These are phyloP conservation scores for Solanum etuberosum DNA, from an alignment of 257 asterid genomes.

Conservation along the genomic window DNA sequence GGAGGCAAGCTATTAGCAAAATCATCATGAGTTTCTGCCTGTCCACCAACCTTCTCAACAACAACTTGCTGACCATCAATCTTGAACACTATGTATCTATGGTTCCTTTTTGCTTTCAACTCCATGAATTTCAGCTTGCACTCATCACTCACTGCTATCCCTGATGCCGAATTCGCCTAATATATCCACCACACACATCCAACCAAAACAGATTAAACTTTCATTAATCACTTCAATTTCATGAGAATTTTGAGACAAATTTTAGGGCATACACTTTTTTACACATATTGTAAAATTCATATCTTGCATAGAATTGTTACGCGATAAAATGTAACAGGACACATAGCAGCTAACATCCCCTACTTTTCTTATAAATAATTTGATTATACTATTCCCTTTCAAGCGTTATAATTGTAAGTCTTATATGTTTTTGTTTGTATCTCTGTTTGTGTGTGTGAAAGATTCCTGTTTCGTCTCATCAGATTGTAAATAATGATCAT, in stretches of 20 bases:
- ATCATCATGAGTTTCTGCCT: slow-evolving; percentile 35
- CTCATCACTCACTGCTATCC: slow-evolving; percentile 55
- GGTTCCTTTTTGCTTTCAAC: slow-evolving; percentile 51
- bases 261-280: not conserved
- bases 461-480: not conserved
- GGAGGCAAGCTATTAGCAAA: slow-evolving; percentile 40
- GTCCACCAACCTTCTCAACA: slow-evolving; percentile 44
- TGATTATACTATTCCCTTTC: not conserved
- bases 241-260: not conserved
- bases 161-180: slow-evolving; percentile 68
- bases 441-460: not conserved
- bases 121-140: slow-evolving; percentile 64
- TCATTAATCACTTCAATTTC: not conserved
- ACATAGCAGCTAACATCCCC: not conserved
- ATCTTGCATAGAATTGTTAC: not conserved
- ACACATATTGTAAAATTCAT: not conserved
- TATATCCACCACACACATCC: not conserved
- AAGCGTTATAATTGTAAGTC: not conserved
- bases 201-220: not conserved
- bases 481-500: not conserved
- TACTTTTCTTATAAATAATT: not conserved
- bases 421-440: not conserved
- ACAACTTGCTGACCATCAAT: slow-evolving; percentile 43
- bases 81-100: slow-evolving; percentile 50
- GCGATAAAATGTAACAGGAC: not conserved